phyloP scores from a whole-genome alignment of 768 basidiomycete species.

The Hysterangium stoloniferum region DNA sequence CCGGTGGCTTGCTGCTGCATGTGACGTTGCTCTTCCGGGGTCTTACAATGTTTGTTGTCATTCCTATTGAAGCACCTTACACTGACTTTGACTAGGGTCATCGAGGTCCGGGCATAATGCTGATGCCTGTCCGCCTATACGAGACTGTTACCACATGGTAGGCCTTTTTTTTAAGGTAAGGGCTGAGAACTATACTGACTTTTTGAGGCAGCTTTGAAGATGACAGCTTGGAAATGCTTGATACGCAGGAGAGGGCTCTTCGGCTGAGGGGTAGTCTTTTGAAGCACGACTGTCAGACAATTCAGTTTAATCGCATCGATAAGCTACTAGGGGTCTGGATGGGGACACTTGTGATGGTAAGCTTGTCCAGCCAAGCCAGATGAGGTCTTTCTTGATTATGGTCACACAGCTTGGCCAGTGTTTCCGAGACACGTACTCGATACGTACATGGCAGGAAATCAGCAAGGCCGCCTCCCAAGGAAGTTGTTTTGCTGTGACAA shows the following conservation, averaged over 20 bases:
- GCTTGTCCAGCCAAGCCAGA: too few species aligned
- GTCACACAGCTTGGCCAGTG: constrained; percentile 2
- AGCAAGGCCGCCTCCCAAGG: background rate
- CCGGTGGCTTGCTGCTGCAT: constrained; percentile 36
- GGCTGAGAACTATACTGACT: background rate
- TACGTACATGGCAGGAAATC: background rate
- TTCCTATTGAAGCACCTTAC: constrained; percentile 9
- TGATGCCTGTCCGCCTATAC: constrained; percentile 3
- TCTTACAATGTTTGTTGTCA: constrained; percentile 27
- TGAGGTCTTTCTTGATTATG: too few species aligned
- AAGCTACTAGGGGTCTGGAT: constrained; percentile 4
- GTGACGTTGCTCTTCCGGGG: constrained; percentile 28
- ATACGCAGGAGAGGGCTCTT: constrained; percentile 1
- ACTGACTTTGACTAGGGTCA: background rate
- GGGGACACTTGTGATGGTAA: background rate
- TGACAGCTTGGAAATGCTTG: background rate
- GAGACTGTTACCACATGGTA: background rate
- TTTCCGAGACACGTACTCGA: constrained; percentile 4
- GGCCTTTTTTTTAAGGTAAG: background rate
- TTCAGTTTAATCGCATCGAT: background rate
- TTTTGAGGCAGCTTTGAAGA: background rate
- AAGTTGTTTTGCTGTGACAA: background rate
- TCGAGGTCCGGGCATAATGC: background rate
- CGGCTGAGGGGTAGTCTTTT: background rate
- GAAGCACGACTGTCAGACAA: background rate